Evolutionary conservation across 768 basidiomycete genomes (phyloP).

Genomic region (Mycena pura): DNA sequence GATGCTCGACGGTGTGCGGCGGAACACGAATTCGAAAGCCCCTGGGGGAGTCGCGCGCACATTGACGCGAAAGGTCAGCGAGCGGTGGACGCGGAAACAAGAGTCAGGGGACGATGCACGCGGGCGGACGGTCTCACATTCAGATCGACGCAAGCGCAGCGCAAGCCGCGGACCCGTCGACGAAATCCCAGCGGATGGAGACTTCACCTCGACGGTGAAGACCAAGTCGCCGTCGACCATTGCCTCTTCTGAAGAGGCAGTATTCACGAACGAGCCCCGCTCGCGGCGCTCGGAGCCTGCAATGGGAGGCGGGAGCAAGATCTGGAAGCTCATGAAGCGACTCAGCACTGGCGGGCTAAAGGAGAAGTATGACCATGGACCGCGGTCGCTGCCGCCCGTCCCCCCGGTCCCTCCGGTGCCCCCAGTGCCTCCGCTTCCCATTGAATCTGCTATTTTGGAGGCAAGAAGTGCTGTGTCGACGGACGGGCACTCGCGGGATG

Average conservation of each 20-base stretch:
- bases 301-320: conserved; percentile 46
- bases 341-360: conserved; percentile 70
- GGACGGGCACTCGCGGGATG: conserved; percentile 24
- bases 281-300: conserved; percentile 30
- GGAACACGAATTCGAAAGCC: conserved; percentile 11
- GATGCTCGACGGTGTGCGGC: conserved; percentile 25
- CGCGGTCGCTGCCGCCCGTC: conserved; percentile 17
- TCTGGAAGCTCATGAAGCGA: conserved; percentile 76
- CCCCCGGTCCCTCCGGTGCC: conserved; percentile 19
- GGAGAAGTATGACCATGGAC: conserved; percentile 51
- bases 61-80: conserved; percentile 23
- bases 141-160: conserved; percentile 7
- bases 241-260: background rate
- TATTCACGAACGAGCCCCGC: conserved; percentile 20
- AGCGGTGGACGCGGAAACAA: conserved; percentile 25
- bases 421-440: conserved; percentile 47
- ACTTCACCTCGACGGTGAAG: background rate
- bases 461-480: conserved; percentile 20
- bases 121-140: conserved; percentile 9
- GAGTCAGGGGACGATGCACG: conserved; percentile 25
- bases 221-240: background rate
- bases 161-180: conserved; percentile 5
- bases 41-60: conserved; percentile 19
- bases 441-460: conserved; percentile 35
- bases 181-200: too few species aligned